A percentile compares a stretch with the other conserved stretches of the same genome.
phyloP scores from a whole-genome alignment of 2,329 filamentous ascomycete genomes.

The Didymella exigua region DNA sequence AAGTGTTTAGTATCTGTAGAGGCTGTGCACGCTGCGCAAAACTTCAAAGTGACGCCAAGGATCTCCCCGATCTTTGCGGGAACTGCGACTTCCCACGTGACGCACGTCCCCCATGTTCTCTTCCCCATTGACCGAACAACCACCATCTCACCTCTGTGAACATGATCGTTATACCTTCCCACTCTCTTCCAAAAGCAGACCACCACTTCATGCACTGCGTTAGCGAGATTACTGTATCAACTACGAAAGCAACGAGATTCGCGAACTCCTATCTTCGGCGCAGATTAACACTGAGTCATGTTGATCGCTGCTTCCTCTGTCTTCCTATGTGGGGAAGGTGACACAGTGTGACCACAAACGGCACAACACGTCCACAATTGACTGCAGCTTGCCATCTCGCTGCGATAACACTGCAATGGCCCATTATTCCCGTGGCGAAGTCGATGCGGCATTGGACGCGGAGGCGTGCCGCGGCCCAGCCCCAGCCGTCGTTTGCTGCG shows the following conservation, averaged over 20 bases:
- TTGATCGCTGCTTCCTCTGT: not conserved
- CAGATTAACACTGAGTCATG: conserved; percentile 6
- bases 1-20: no score
- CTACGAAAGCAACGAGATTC: not conserved
- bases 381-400: conserved; percentile 1
- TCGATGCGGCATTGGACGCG: not conserved
- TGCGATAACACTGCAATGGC: conserved; percentile 6
- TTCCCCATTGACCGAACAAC: not conserved
- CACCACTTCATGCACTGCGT: not conserved
- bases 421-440: conserved; percentile 7
- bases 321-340: conserved; percentile 14
- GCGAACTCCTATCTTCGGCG: conserved; percentile 6
- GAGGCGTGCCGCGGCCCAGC: conserved; percentile 10
- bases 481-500: not conserved
- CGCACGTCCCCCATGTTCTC: not conserved
- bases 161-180: not conserved
- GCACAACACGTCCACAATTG: not conserved
- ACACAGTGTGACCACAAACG: not conserved
- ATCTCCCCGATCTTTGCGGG: no score
- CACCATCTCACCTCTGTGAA: not conserved
- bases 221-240: conserved; percentile 3
- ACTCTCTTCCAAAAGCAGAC: not conserved
- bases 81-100: not conserved
- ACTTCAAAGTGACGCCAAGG: no score
- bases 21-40: no score